Evolutionary conservation across 2,329 filamentous ascomycete species (phyloP), one percentile per base, ranked within the genome.

Genomic region (Botrytis deweyae): DNA sequence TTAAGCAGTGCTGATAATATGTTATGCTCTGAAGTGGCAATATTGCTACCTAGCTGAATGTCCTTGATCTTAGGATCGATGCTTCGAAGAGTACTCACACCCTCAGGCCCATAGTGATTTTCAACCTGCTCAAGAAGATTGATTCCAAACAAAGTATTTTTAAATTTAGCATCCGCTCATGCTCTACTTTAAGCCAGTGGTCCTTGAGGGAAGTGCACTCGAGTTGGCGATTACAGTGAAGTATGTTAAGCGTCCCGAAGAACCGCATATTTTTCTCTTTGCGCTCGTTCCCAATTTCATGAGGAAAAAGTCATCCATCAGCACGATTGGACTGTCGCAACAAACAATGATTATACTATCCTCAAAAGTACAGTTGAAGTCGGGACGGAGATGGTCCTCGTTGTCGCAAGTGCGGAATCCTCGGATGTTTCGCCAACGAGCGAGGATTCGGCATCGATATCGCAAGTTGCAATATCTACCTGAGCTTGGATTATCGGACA

Each of bases 21-120:
- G 73, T 87, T 83, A 73, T 83, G 82, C 1, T 85, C 86, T 5
- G 84, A 83, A 10, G 52, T 29, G 44, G 83, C 82, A 0, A 77
- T 74, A 69, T 73, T 72, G 70, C 77, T 76, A 7, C 76, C 76
- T n/a, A 59, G 58, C 22, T 61, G 44, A 58, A 72, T 44, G 6
- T 44, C 36, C 73, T 61, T 68, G 1, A 72, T 72, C 29, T 61
- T 66, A 12, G 52, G 42, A 20, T 76, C 74, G 52, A 76, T 38
- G 36, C 58, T 16, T 20, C 73, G 75, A 38, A 78, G 55, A 25
- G 75, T 29, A 20, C 76, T 75, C 36, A 36, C 22, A 55, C 33
- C 69, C n/a, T 78, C 75, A 7, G 42, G n/a, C 7, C 75, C 73
- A 8, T 77, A 33, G 2, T 42, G 52, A 18, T n/a, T 22, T 14